These are phyloP conservation scores for Knoxdaviesia proteae DNA, from an alignment of 2,329 filamentous ascomycete genomes.

Conservation along the genomic window DNA sequence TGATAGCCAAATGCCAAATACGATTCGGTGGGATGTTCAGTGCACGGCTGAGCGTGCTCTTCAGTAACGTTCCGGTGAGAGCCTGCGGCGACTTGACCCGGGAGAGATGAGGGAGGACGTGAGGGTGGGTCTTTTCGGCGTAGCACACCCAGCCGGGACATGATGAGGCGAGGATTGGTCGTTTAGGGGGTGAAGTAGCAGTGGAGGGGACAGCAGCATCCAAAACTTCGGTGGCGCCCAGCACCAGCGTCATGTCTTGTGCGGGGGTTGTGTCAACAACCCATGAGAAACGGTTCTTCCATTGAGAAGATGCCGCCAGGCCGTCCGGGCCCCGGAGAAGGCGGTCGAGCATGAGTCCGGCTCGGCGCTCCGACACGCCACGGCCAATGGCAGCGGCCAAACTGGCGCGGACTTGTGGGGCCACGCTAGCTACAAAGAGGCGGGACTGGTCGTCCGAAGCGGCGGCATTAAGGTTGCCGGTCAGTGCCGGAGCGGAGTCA, in stretches of 20 bases:
- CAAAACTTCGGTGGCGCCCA: slow-evolving; percentile 53
- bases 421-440: slow-evolving; percentile 80
- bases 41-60: slow-evolving; percentile 57
- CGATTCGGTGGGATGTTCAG: slow-evolving; percentile 53
- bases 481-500: slow-evolving; percentile 38
- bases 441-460: slow-evolving; percentile 26
- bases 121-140: slow-evolving; percentile 91
- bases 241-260: slow-evolving; percentile 63
- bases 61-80: slow-evolving; percentile 71
- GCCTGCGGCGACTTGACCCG: slow-evolving; percentile 87
- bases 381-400: slow-evolving; percentile 65
- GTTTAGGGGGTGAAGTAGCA: slow-evolving; percentile 6
- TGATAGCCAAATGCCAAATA: slow-evolving; percentile 88
- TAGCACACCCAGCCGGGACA: slow-evolving; percentile 99
- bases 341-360: slow-evolving; percentile 64
- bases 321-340: slow-evolving; percentile 50
- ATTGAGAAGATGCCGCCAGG: slow-evolving; percentile 45
- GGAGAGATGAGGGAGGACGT: slow-evolving; percentile 79
- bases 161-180: slow-evolving; percentile 62
- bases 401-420: slow-evolving; percentile 76
- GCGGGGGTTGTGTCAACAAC: slow-evolving; percentile 76
- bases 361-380: slow-evolving; percentile 48
- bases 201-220: slow-evolving; percentile 5
- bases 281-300: slow-evolving; percentile 67
- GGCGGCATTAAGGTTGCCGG: slow-evolving; percentile 6